Evolutionary conservation across 768 basidiomycete genomes (phyloP), one percentile per base, ranked within the genome.

Genomic region (Fomitopsis serialis): DNA sequence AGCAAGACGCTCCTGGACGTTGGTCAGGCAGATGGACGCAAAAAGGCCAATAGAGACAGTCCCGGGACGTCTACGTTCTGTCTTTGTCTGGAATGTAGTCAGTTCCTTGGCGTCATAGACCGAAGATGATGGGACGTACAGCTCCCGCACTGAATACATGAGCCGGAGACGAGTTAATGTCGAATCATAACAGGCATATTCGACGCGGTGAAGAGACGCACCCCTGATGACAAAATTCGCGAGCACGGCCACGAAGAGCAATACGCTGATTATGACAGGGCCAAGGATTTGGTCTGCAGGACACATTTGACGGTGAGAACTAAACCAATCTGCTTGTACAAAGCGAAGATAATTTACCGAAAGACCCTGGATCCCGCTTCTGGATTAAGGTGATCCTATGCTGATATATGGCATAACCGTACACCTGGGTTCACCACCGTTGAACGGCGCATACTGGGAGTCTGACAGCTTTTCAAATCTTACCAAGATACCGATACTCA

Each of bases 351-450:
- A 15, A 56, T 60, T 43, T 52, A 97, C 94, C 94, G 59, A 97
- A 97, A 62, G 89, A 84, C 0, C 91, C 89, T 24, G 92, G 87
- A 69, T 93, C 89, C 45, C 95, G 77, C 57, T 85, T 81, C 12
- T 89, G 86, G 57, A 99, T 98, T 84, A 93, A 86, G 45, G 87
- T 87, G 50, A 98, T 82, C 43, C 97, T 82, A 55, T 84, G 79
- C 66, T 98, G 91, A 65, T 96, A 98, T 42, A 98, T 70, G 1
- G 68, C 70, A 68, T 89, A 97, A 0, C 89, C 92, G 67, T 98
- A 99, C 2, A 91, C 66, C 87, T 95, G 52, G 4, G 19, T 48
- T 11, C 9, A 19, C 24, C 40, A 42, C 42, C 15, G 24, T 22
- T 15, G n/a, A 17, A 24, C 54, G 27, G 15, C 13, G 8, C 25